Conservation (phyloP, 495 filamentous ascomycete species). For the Penicillium paxilli region DNA sequence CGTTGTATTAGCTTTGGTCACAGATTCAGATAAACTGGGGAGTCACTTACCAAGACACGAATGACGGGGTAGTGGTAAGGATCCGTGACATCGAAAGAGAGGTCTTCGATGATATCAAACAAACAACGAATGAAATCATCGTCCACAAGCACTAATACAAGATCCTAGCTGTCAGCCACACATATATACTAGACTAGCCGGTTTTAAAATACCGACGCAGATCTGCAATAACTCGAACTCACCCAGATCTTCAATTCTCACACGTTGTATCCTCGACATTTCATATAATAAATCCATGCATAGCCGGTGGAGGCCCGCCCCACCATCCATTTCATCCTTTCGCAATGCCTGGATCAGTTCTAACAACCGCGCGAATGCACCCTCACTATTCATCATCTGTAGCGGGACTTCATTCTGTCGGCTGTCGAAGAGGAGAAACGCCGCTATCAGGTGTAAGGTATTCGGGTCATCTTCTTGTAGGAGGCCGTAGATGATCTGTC, state of each 20-base stretch:
- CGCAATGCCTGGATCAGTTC: conserved; percentile 72
- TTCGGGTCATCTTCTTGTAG: conserved; percentile 84
- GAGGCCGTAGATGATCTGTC: conserved; percentile 88
- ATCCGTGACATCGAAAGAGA: conserved; percentile 87
- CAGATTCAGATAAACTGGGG: neutral
- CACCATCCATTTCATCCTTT: conserved; percentile 63
- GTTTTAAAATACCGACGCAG: neutral
- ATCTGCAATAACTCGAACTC: conserved; percentile 26
- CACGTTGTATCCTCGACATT: conserved; percentile 89
- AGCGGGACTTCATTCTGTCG: conserved; percentile 75
- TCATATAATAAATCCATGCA: conserved; percentile 92
- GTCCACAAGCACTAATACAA: conserved; percentile 60
- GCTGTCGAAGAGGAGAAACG: conserved; percentile 90
- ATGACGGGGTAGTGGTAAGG: conserved; percentile 97
- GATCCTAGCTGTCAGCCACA: neutral
- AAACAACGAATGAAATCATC: conserved; percentile 83
- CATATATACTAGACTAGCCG: neutral
- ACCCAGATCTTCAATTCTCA: conserved; percentile 76
- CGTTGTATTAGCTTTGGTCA: neutral
- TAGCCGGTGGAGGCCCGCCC: conserved; percentile 70
- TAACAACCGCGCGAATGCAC: conserved; percentile 77
- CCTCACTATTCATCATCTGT: conserved; percentile 82
- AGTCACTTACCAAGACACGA: conserved; percentile 72
- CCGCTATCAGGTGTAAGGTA: conserved; percentile 77
- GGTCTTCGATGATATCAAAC: conserved; percentile 83